Percentiles rank a stretch among this genome's conserved stretches.
Conservation (phyloP, 345 rosid species). For the Isatis tinctoria region DNA sequence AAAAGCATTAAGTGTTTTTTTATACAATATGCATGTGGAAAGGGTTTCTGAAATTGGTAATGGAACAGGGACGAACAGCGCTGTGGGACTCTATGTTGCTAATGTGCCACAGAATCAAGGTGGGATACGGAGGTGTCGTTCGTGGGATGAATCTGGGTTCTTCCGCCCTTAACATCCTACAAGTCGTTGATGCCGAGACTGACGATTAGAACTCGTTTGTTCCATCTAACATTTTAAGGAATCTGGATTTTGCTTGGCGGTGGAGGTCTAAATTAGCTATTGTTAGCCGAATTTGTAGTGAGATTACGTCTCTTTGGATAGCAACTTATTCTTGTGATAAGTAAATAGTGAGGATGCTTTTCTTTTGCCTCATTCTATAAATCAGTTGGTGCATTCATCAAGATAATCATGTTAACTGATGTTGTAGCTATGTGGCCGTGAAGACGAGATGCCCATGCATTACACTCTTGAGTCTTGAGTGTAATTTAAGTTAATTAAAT, state of each 20-base stretch:
- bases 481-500: no score
- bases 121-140: slow-evolving; percentile 69
- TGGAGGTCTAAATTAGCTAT: neutral
- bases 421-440: neutral
- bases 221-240: no score
- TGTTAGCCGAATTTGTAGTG: slow-evolving; percentile 1
- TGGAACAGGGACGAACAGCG: slow-evolving; percentile 82
- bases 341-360: slow-evolving; percentile 2
- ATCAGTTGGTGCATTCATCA: neutral
- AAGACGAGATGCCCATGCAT: neutral
- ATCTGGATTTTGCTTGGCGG: neutral
- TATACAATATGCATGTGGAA: no score
- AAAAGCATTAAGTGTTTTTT: no score
- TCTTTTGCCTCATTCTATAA: neutral
- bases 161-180: slow-evolving; percentile 70
- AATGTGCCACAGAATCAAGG: slow-evolving; percentile 71
- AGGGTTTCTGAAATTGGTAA: neutral
- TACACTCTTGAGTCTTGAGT: no score
- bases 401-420: neutral
- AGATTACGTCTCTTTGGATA: slow-evolving; percentile 1
- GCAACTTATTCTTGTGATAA: slow-evolving; percentile 11
- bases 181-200: slow-evolving; percentile 59
- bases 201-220: no score
- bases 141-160: slow-evolving; percentile 91
- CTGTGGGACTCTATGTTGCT: slow-evolving; percentile 85